A percentile compares a stretch with the other conserved stretches of the same genome.
Conservation (phyloP, 139 green algal species). For the Diplosphaera chodatii region DNA sequence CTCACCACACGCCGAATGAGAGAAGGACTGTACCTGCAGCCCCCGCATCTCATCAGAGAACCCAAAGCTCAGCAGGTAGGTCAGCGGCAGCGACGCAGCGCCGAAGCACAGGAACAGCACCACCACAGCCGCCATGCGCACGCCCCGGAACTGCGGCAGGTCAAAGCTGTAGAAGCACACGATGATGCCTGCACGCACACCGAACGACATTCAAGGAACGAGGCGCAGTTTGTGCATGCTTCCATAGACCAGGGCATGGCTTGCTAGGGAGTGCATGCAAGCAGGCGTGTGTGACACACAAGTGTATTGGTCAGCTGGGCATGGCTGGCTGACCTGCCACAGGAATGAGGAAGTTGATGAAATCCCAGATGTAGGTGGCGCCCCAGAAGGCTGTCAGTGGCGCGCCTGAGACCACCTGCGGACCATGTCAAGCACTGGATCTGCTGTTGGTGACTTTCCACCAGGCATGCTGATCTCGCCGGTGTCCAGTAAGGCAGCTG, state of each 20-base stretch:
- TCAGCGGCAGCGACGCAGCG: slow-evolving; percentile 38
- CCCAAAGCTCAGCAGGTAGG: slow-evolving; percentile 52
- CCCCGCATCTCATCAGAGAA: slow-evolving; percentile 26
- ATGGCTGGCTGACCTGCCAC: slow-evolving; percentile 19
- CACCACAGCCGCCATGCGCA: slow-evolving; percentile 37
- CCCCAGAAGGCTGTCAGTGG: slow-evolving; percentile 50
- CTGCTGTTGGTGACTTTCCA: too few relatives aligned
- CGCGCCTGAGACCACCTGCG: slow-evolving; percentile 49
- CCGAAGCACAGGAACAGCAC: slow-evolving; percentile 48
- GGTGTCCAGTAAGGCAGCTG: too few relatives aligned
- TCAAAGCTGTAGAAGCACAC: slow-evolving; percentile 23
- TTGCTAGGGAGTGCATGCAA: too few relatives aligned
- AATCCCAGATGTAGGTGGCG: slow-evolving; percentile 49
- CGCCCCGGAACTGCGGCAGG: slow-evolving; percentile 39
- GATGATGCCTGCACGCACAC: slow-evolving; percentile 21
- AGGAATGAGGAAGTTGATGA: slow-evolving; percentile 35
- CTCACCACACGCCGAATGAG: not conserved
- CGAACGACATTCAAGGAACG: too few relatives aligned
- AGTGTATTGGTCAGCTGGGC: not conserved
- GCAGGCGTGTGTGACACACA: not conserved
- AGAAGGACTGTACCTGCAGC: slow-evolving; percentile 23
- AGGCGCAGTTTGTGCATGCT: too few relatives aligned
- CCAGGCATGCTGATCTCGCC: too few relatives aligned
- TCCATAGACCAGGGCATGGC: too few relatives aligned
- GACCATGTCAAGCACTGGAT: too few relatives aligned